phyloP scores from a whole-genome alignment of 192 early-diverging fungal species.

The Backusella liffmaniae region DNA sequence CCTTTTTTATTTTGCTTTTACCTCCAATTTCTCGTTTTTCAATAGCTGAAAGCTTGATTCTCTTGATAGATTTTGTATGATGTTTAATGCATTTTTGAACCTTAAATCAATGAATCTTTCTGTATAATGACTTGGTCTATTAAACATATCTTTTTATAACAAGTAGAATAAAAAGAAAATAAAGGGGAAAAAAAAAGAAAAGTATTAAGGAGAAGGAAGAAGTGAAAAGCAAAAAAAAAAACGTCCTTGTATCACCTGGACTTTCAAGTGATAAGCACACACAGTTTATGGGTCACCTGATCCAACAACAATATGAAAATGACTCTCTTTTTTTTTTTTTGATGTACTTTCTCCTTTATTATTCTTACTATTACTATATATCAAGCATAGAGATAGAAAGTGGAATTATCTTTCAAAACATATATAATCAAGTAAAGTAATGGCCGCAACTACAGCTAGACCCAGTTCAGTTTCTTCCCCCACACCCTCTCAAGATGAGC shows the following conservation, averaged over 20 bases:
- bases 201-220: background rate
- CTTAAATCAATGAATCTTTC: conserved; percentile 11
- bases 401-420: no score
- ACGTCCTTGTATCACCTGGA: background rate
- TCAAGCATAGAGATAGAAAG: no score
- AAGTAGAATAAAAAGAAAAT: background rate
- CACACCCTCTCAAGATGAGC: conserved; percentile 32
- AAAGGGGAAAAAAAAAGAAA: background rate
- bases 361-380: no score
- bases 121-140: conserved; percentile 6
- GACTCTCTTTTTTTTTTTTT: background rate
- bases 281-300: background rate
- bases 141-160: background rate
- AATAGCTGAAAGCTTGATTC: background rate
- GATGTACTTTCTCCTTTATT: background rate
- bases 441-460: background rate
- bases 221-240: background rate
- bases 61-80: conserved; percentile 29
- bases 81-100: conserved; percentile 32
- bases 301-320: background rate
- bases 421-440: background rate
- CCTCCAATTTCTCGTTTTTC: conserved; percentile 32
- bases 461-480: conserved; percentile 3
- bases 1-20: background rate
- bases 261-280: background rate